These are phyloP conservation scores for Fusarium sp. DNA, from an alignment of 2,329 filamentous ascomycete species.

Conservation along the genomic window DNA sequence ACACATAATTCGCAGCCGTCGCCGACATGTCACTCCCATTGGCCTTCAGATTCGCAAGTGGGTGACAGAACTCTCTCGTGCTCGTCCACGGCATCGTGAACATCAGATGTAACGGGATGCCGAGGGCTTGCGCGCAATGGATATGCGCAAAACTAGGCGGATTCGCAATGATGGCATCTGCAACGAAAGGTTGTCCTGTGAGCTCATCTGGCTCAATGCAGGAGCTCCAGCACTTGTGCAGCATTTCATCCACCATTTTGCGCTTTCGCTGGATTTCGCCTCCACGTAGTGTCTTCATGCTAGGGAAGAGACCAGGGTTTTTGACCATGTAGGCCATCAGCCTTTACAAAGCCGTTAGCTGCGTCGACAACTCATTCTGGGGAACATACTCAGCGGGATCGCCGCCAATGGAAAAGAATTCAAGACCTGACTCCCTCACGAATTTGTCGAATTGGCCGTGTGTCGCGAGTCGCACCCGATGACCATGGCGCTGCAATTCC, in stretches of 20 bases:
- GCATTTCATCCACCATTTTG: constrained; percentile 44
- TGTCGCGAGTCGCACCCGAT: constrained; percentile 27
- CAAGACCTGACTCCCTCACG: background rate
- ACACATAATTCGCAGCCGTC: constrained; percentile 71
- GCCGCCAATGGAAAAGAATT: constrained; percentile 15
- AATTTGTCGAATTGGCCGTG: constrained; percentile 20
- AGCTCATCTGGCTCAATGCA: constrained; percentile 21
- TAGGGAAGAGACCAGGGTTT: constrained; percentile 46
- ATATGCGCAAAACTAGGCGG: constrained; percentile 61
- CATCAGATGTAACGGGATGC: constrained; percentile 59
- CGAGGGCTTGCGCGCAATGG: constrained; percentile 58
- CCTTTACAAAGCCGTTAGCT: background rate
- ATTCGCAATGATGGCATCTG: constrained; percentile 62
- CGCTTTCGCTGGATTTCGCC: constrained; percentile 45
- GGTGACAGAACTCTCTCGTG: constrained; percentile 78
- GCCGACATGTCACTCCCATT: constrained; percentile 49
- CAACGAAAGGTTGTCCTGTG: constrained; percentile 53
- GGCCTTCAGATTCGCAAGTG: constrained; percentile 72
- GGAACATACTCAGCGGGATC: constrained; percentile 10
- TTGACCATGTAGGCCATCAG: constrained; percentile 45
- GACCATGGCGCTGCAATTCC: constrained; percentile 21
- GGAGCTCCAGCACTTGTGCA: constrained; percentile 45
- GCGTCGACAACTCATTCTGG: fast-evolving
- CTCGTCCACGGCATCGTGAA: constrained; percentile 79
- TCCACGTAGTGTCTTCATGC: constrained; percentile 38